Evolutionary conservation across 2,329 filamentous ascomycete species (phyloP).

Genomic region (Sclerotinia minor): DNA sequence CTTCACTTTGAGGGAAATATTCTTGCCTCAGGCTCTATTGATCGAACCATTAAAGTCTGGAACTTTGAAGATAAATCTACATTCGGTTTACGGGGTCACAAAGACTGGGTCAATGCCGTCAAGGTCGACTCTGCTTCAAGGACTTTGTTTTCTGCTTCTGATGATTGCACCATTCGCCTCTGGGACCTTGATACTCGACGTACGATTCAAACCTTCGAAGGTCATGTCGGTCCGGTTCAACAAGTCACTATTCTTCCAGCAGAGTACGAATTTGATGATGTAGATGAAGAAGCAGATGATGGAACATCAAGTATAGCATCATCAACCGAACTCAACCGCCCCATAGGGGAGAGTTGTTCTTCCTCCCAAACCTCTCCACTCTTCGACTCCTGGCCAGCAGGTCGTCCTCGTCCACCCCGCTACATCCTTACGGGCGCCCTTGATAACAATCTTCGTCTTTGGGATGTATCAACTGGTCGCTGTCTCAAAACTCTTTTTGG

Average conservation of each 20-base stretch:
- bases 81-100: conserved; percentile 78
- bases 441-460: conserved; percentile 87
- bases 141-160: conserved; percentile 88
- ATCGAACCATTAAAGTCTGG: conserved; percentile 88
- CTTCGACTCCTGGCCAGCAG: conserved; percentile 57
- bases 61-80: conserved; percentile 83
- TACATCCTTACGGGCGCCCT: conserved; percentile 94
- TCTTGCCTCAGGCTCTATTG: conserved; percentile 84
- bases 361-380: conserved; percentile 30
- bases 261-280: conserved; percentile 87
- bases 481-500: conserved; percentile 94
- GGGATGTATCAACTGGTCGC: conserved; percentile 80
- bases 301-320: conserved; percentile 42
- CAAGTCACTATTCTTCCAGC: conserved; percentile 81
- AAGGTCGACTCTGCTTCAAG: conserved; percentile 78
- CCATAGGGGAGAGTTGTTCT: conserved; percentile 17
- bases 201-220: conserved; percentile 76
- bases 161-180: conserved; percentile 86
- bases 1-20: conserved; percentile 84
- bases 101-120: conserved; percentile 96
- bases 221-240: conserved; percentile 93
- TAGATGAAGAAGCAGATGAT: conserved; percentile 58
- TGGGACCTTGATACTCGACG: conserved; percentile 88
- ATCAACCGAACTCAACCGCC: conserved; percentile 12
- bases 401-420: conserved; percentile 72